Evolutionary conservation across 179 eudicot genomes (phyloP).

Genomic region (Sideroxylon spinosum): DNA sequence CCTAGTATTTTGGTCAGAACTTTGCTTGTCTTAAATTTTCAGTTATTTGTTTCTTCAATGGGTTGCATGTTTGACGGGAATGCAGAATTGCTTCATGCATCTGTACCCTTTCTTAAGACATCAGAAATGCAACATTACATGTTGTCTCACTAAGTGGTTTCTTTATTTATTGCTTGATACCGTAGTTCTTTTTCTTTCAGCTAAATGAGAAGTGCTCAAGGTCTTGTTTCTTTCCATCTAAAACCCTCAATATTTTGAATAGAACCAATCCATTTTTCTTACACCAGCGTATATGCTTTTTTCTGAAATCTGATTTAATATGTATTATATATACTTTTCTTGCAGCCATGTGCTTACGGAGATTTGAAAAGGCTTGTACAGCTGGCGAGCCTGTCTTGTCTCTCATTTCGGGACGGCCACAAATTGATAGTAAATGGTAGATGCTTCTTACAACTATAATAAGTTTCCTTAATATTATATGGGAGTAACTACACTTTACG

Average conservation of each 20-base stretch:
- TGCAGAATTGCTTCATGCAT: not conserved
- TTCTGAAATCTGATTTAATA: not conserved
- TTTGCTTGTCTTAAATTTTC: not conserved
- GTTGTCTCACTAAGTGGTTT: not conserved
- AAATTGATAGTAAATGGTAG: conserved; percentile 82
- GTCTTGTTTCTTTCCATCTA: not conserved
- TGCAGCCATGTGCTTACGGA: conserved; percentile 82
- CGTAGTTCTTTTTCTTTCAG: not conserved
- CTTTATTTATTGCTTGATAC: conserved; percentile 4
- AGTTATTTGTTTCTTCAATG: not conserved
- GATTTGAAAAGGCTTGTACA: conserved; percentile 61
- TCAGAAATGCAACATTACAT: not conserved
- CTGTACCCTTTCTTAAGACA: not conserved
- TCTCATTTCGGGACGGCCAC: conserved; percentile 60
- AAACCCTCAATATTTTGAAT: not conserved
- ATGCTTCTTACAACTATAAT: conserved; percentile 12
- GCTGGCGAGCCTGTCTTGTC: conserved; percentile 73
- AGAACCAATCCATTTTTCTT: not conserved
- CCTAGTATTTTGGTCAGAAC: not conserved
- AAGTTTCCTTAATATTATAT: not conserved
- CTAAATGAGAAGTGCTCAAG: not conserved
- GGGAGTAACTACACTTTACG: too few relatives aligned
- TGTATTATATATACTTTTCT: conserved; percentile 22
- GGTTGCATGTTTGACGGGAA: not conserved
- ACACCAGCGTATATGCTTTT: not conserved